Evolutionary conservation across 768 basidiomycete genomes (phyloP).

Genomic region (Naganishia vaughanmartiniae): DNA sequence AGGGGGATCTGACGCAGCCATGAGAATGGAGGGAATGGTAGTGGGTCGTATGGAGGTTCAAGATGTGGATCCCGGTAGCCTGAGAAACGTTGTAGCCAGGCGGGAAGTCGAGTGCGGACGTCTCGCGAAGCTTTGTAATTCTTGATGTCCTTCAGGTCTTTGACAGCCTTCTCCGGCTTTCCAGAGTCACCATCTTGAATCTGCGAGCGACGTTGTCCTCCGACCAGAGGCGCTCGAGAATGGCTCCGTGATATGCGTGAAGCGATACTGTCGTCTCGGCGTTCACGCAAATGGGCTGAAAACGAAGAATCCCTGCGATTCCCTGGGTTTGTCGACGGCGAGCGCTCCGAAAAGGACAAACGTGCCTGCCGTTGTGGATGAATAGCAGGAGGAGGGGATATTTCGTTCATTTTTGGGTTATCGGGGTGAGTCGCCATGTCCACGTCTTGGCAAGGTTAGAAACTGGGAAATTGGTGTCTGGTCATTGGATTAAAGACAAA

Average conservation of each 20-base stretch:
- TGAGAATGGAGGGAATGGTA: constrained; percentile 37
- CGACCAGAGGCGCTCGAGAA: not conserved
- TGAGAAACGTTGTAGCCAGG: constrained; percentile 31
- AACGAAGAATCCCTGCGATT: constrained; percentile 3
- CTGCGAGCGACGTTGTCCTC: not conserved
- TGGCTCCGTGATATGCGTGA: not conserved
- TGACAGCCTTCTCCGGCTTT: not conserved
- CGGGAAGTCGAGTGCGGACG: constrained; percentile 32
- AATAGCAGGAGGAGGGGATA: not conserved
- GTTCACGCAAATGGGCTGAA: constrained; percentile 5
- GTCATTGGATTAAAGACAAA: too few species aligned
- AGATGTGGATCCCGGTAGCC: constrained; percentile 31
- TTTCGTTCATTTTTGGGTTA: not conserved
- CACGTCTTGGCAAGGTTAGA: too few species aligned
- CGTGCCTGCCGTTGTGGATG: not conserved
- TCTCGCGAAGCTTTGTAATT: constrained; percentile 20
- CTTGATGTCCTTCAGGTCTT: not conserved
- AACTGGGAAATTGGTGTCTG: too few species aligned
- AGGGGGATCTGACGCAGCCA: constrained; percentile 36
- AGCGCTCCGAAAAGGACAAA: not conserved
- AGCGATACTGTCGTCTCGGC: not conserved
- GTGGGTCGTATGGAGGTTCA: constrained; percentile 31
- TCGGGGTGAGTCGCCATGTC: not conserved
- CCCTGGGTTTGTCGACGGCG: not conserved
- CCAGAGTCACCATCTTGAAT: not conserved